phyloP scores from a whole-genome alignment of 2,329 filamentous ascomycete genomes.

The Emergomyces orientalis region DNA sequence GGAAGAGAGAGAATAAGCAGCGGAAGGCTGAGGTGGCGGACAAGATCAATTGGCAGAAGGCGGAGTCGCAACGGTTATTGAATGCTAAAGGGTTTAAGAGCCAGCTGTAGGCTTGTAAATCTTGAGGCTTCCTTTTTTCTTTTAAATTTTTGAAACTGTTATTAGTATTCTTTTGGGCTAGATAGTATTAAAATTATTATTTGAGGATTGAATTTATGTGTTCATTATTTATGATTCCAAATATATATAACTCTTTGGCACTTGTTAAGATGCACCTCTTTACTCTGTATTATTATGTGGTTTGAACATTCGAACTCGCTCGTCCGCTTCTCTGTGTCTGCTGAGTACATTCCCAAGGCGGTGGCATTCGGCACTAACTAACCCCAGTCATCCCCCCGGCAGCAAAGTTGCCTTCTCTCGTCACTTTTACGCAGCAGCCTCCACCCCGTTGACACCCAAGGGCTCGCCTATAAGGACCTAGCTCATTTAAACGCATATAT shows the following conservation, averaged over 20 bases:
- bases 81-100: slow-evolving; percentile 27
- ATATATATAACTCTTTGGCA: too few relatives aligned
- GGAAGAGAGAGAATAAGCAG: slow-evolving; percentile 48
- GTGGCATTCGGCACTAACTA: neutral
- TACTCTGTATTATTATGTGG: too few relatives aligned
- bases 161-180: neutral
- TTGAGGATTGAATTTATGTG: neutral
- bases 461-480: neutral
- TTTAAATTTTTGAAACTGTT: neutral
- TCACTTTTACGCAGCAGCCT: neutral
- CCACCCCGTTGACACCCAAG: too few relatives aligned
- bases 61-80: slow-evolving; percentile 31
- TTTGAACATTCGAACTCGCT: too few relatives aligned
- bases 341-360: neutral
- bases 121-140: too few relatives aligned
- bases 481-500: neutral
- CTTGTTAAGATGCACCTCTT: too few relatives aligned
- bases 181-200: neutral
- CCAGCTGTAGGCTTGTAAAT: too few relatives aligned
- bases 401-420: neutral
- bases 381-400: neutral
- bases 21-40: slow-evolving; percentile 35
- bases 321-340: too few relatives aligned
- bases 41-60: slow-evolving; percentile 37
- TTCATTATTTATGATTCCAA: neutral